Base-by-base conservation (phyloP, 2,329 filamentous ascomycete genomes). In the Leptodontidium sp. region DNA sequence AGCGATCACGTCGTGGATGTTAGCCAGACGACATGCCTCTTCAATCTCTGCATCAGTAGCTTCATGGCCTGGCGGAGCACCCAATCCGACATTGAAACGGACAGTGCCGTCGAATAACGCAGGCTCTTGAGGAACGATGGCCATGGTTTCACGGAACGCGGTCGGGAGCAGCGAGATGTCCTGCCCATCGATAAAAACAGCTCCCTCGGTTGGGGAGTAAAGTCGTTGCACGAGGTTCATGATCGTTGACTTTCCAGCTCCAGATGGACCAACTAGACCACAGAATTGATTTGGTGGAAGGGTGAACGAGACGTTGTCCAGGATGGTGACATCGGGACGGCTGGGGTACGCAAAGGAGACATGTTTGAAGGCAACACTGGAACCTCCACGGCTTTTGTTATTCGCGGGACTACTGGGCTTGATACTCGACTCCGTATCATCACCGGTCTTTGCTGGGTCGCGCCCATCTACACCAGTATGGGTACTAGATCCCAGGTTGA, bases 1-100 rank as follows among this genome's bases (percentile, higher is more conserved):
- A 8, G 83, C 87, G 73, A 98, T 90, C 77, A 98, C 98, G 73
- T 97, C 93, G 78, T 97, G 94, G 0, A 94, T 94, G 74, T 97
- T 97, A 12, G 94, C 92, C 84, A 91, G 94, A 78, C 88, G 91
- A 17, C 94, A 93, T 9, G 95, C 95, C 43, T 92, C 87, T 62
- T 91, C 85, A 45, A 98, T 59, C 35, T 70, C 68, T 17, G 57
- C 68, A 40, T 58, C 55, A 7, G 65, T 65, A 11, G 65, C 65
- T 43, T 85, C 84, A 52, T 84, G 80, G 12, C 82, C 85, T 1
- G 88, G 88, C 0, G 83, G 81, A 0, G 84, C 83, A 12, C 87
- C 87, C 1, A 89, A 81, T 0, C 81, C 80, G 29, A 89, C 80
- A 76, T 89, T 89, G 78, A 88, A 88, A 6, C 78, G 79, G 47